Evolutionary conservation across 129 eudicot genomes (phyloP).

Genomic region (Solidago caesia): DNA sequence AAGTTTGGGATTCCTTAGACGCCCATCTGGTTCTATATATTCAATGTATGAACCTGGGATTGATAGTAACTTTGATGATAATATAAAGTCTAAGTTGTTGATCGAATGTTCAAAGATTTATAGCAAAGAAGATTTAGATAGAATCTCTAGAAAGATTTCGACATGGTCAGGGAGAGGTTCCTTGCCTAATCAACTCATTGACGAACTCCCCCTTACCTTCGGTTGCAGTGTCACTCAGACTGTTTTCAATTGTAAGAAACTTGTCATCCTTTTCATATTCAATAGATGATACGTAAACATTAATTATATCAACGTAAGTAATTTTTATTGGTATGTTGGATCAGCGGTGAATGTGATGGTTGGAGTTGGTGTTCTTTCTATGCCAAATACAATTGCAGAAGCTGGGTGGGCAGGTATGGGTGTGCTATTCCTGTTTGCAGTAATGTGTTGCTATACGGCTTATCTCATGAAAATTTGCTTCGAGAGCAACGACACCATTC

Average conservation of each 20-base stretch:
- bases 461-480: conserved; percentile 78
- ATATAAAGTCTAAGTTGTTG: conserved; percentile 48
- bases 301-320: background rate
- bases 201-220: conserved; percentile 58
- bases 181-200: conserved; percentile 43
- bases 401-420: conserved; percentile 79
- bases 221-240: conserved; percentile 76
- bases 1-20: conserved; percentile 50
- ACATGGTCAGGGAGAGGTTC: conserved; percentile 46
- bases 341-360: conserved; percentile 76
- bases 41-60: conserved; percentile 35
- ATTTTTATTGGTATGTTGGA: conserved; percentile 23
- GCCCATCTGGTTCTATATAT: conserved; percentile 41
- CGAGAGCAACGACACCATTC: conserved; percentile 61
- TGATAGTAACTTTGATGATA: conserved; percentile 41
- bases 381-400: conserved; percentile 67
- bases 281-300: background rate
- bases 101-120: conserved; percentile 42
- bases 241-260: conserved; percentile 63
- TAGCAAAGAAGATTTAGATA: conserved; percentile 42
- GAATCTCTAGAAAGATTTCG: conserved; percentile 43
- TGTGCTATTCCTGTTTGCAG: conserved; percentile 60
- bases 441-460: conserved; percentile 75
- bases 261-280: background rate
- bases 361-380: conserved; percentile 88